Evolutionary conservation across 805 yeast genomes (phyloP).

Genomic region (Peterozyma xylosa): DNA sequence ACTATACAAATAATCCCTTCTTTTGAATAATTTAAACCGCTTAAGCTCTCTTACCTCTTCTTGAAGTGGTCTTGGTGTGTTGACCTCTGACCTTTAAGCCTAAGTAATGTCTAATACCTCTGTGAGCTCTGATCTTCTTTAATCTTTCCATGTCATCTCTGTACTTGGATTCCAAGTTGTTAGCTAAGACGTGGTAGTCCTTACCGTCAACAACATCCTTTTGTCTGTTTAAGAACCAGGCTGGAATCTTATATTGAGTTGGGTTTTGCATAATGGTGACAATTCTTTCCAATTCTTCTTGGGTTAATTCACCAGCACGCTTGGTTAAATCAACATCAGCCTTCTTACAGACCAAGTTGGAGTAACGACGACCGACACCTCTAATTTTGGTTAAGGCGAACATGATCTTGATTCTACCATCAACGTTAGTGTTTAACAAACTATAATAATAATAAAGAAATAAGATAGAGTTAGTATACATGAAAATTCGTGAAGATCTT

Average conservation of each 20-base stretch:
- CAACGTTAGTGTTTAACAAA: constrained; percentile 99
- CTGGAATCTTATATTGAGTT: constrained; percentile 97
- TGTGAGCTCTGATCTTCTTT: constrained; percentile 99
- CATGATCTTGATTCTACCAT: constrained; percentile 99
- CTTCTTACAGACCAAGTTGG: constrained; percentile 99
- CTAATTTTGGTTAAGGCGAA: constrained; percentile 99
- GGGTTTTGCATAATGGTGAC: constrained; percentile 99
- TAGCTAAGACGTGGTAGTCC: constrained; percentile 98
- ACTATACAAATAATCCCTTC: too few relatives aligned
- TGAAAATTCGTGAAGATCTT: neutral
- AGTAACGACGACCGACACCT: constrained; percentile 99
- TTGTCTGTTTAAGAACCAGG: constrained; percentile 99
- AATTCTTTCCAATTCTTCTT: constrained; percentile 99
- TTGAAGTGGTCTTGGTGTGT: constrained; percentile 99
- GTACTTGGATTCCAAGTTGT: constrained; percentile 98
- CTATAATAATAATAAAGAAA: constrained; percentile 29
- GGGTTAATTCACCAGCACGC: constrained; percentile 99
- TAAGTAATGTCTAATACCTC: constrained; percentile 99
- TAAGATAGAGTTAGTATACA: constrained; percentile 26
- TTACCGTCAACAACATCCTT: constrained; percentile 97
- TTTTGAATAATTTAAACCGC: neutral
- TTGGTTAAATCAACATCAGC: constrained; percentile 97
- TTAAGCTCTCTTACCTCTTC: constrained; percentile 57
- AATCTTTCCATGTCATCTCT: constrained; percentile 99
- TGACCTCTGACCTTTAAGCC: constrained; percentile 99